Conservation (phyloP, 441 rosid genomes). For the Gossypium schwendimanii region DNA sequence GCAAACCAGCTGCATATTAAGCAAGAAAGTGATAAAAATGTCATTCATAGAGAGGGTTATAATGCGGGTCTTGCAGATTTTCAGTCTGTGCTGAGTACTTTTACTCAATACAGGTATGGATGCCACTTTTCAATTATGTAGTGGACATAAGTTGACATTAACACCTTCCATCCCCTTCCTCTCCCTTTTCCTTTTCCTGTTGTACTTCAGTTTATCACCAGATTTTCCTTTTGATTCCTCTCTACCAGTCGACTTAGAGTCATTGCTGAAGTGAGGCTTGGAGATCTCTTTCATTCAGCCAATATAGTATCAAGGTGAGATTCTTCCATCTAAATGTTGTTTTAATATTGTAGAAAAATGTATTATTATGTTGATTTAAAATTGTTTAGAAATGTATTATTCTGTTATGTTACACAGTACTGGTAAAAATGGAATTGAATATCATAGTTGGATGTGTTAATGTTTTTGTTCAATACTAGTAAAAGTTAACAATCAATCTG, state of each 20-base stretch:
- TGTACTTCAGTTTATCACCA: slow-evolving; percentile 3
- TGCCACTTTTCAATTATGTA: slow-evolving; percentile 5
- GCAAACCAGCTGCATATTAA: slow-evolving; percentile 46
- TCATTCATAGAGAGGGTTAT: slow-evolving; percentile 71
- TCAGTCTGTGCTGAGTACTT: slow-evolving; percentile 76
- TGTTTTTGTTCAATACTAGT: not conserved
- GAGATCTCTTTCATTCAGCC: slow-evolving; percentile 93
- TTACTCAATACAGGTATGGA: slow-evolving; percentile 81
- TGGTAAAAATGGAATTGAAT: not conserved
- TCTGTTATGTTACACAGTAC: not conserved
- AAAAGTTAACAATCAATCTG: not conserved
- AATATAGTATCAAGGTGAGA: slow-evolving; percentile 89
- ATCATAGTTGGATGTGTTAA: not conserved
- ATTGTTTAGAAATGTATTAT: slow-evolving; percentile 1
- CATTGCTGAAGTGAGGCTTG: slow-evolving; percentile 91
- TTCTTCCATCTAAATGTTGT: slow-evolving; percentile 6
- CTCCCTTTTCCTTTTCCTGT: slow-evolving; percentile 8
- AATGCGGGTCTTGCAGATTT: slow-evolving; percentile 79
- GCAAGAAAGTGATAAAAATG: slow-evolving; percentile 59
- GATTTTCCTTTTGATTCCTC: not conserved
- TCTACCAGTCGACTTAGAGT: slow-evolving; percentile 81
- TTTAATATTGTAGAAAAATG: not conserved
- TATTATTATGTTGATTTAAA: not conserved
- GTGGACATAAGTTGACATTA: not conserved
- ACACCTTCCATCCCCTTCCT: slow-evolving; percentile 10